These are phyloP conservation scores for Angomonas desouzai DNA, from an alignment of 208 protist species.

Conservation along the genomic window DNA sequence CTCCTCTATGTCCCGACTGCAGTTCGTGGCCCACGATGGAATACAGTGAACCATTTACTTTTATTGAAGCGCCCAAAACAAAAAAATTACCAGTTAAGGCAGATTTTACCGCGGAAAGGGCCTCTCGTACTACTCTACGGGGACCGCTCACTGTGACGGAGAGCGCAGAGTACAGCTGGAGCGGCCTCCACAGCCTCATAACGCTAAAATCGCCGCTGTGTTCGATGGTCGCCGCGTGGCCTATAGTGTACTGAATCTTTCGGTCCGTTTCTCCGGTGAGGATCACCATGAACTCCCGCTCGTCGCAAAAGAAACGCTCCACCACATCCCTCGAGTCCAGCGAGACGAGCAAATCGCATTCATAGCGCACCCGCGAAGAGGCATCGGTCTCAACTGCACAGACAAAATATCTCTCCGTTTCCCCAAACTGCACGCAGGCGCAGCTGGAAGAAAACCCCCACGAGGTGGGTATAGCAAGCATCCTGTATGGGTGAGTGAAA, in stretches of 20 bases:
- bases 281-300: neutral
- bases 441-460: conserved; percentile 17
- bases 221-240: neutral
- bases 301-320: neutral
- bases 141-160: conserved; percentile 2
- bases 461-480: neutral
- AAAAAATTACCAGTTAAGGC: neutral
- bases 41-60: conserved; percentile 21
- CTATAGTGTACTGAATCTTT: neutral
- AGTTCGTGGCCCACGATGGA: conserved; percentile 39
- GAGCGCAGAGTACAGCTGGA: neutral
- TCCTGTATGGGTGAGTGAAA: neutral
- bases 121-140: neutral
- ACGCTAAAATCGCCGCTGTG: too few species aligned
- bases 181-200: neutral
- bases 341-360: neutral
- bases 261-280: neutral
- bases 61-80: neutral
- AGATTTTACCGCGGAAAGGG: neutral
- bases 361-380: neutral
- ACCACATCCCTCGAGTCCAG: conserved; percentile 15
- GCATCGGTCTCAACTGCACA: conserved; percentile 23
- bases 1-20: conserved; percentile 41
- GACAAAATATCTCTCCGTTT: conserved; percentile 23
- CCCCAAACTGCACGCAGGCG: conserved; percentile 41